phyloP scores from a whole-genome alignment of 225 moss, liverwort and hornwort species.

The Neckera pumila region DNA sequence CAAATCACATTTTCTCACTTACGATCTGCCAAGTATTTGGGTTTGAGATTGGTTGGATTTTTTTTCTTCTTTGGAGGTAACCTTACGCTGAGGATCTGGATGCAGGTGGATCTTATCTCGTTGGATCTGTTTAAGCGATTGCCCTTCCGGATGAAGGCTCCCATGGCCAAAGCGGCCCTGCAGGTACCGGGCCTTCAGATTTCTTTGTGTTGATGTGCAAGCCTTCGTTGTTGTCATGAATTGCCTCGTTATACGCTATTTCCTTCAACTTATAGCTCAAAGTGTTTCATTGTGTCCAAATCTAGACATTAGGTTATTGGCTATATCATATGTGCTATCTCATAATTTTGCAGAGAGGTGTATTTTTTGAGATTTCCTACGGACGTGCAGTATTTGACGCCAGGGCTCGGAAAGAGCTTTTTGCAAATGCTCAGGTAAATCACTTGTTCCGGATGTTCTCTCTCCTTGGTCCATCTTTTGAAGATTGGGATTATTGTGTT shows the following conservation, averaged over 20 bases:
- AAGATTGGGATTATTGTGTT: neutral
- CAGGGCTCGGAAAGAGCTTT: constrained; percentile 73
- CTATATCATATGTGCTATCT: neutral
- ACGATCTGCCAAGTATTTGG: neutral
- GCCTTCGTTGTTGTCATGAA: neutral
- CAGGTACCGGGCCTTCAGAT: constrained; percentile 36
- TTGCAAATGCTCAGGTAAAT: constrained; percentile 69
- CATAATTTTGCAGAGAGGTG: constrained; percentile 56
- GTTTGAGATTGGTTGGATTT: neutral
- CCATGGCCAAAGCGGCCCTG: constrained; percentile 55
- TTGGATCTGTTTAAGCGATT: constrained; percentile 65
- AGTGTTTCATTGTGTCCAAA: neutral
- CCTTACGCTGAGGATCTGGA: neutral
- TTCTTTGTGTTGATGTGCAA: neutral
- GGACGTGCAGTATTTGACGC: constrained; percentile 66
- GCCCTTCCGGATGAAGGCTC: constrained; percentile 74
- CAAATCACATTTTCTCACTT: neutral
- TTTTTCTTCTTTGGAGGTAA: neutral
- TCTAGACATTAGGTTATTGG: neutral
- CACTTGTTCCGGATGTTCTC: neutral
- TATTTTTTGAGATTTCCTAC: constrained; percentile 81
- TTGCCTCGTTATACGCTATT: neutral
- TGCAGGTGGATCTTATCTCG: constrained; percentile 85
- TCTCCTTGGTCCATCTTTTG: neutral
- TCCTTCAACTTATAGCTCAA: neutral